Evolutionary conservation across 2,329 filamentous ascomycete genomes (phyloP).

Genomic region (Ophiosphaerella korrae): DNA sequence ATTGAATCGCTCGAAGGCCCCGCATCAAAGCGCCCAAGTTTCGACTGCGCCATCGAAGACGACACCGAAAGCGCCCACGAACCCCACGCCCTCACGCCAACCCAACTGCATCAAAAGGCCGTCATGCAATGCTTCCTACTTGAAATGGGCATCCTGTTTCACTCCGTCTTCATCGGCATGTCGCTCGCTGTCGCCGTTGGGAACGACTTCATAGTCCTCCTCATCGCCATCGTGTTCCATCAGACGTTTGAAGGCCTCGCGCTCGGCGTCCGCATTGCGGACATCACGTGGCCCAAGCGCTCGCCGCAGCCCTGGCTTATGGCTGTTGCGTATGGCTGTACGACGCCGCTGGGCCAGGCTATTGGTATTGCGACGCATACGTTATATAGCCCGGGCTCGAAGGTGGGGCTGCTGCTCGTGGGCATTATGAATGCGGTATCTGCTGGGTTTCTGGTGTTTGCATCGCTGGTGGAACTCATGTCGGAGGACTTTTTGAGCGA

Average conservation of each 20-base stretch:
- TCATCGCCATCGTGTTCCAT: conserved; percentile 66
- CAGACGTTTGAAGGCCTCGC: conserved; percentile 89
- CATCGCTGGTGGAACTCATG: conserved; percentile 80
- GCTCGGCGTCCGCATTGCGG: conserved; percentile 81
- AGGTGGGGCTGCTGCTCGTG: conserved; percentile 78
- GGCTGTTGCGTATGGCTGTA: conserved; percentile 74
- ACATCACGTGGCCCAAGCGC: conserved; percentile 60
- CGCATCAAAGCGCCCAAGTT: conserved; percentile 45
- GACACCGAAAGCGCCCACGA: conserved; percentile 28
- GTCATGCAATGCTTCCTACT: conserved; percentile 49
- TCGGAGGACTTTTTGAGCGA: conserved; percentile 83
- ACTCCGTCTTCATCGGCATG: conserved; percentile 67
- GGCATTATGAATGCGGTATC: conserved; percentile 88
- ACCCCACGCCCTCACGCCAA: conserved; percentile 14
- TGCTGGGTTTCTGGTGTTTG: conserved; percentile 78
- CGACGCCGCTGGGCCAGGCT: conserved; percentile 80
- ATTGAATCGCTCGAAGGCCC: conserved; percentile 58
- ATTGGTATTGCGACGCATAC: conserved; percentile 79
- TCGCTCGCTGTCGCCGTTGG: conserved; percentile 61
- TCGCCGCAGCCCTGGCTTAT: conserved; percentile 65
- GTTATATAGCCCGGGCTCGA: conserved; percentile 78
- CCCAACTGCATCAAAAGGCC: conserved; percentile 37
- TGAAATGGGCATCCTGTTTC: conserved; percentile 67
- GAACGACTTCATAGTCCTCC: conserved; percentile 61
- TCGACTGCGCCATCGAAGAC: conserved; percentile 29